Conservation (phyloP, 2,329 filamentous ascomycete species). For the Stagonosporopsis rhizophila region DNA sequence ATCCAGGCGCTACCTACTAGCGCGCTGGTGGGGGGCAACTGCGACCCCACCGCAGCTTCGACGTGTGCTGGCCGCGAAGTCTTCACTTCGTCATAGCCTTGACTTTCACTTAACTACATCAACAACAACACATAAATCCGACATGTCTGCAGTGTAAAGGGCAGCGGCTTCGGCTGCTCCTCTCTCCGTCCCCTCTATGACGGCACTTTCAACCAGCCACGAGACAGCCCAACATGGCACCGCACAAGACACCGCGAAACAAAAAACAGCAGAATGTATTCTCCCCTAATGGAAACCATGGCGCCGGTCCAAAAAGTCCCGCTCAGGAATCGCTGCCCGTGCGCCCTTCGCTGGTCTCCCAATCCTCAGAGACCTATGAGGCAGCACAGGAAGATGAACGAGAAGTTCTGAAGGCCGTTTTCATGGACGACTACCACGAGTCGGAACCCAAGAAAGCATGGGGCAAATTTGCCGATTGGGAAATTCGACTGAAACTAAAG, state of each 20-base stretch:
- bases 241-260: constrained; percentile 54
- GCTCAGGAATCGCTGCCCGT: constrained; percentile 39
- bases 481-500: constrained; percentile 81
- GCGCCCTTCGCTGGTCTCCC: constrained; percentile 41
- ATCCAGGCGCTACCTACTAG: constrained; percentile 25
- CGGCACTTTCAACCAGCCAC: constrained; percentile 43
- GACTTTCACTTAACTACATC: constrained; percentile 21
- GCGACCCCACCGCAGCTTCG: constrained; percentile 31
- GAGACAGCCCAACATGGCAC: constrained; percentile 55
- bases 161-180: constrained; percentile 57
- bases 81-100: constrained; percentile 29
- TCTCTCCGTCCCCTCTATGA: constrained; percentile 47
- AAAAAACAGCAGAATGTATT: constrained; percentile 47
- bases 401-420: constrained; percentile 84
- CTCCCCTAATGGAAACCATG: constrained; percentile 35
- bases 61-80: constrained; percentile 36
- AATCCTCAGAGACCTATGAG: constrained; percentile 69
- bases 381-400: constrained; percentile 89
- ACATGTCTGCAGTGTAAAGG: constrained; percentile 52
- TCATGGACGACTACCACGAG: constrained; percentile 84
- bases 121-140: constrained; percentile 21
- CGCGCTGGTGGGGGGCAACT: constrained; percentile 27
- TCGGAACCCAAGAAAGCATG: constrained; percentile 77
- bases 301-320: constrained; percentile 33
- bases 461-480: constrained; percentile 84